Evolutionary conservation across 108 stramenopile genomes (phyloP).

Genomic region (Hondaea fermentalgiana): DNA sequence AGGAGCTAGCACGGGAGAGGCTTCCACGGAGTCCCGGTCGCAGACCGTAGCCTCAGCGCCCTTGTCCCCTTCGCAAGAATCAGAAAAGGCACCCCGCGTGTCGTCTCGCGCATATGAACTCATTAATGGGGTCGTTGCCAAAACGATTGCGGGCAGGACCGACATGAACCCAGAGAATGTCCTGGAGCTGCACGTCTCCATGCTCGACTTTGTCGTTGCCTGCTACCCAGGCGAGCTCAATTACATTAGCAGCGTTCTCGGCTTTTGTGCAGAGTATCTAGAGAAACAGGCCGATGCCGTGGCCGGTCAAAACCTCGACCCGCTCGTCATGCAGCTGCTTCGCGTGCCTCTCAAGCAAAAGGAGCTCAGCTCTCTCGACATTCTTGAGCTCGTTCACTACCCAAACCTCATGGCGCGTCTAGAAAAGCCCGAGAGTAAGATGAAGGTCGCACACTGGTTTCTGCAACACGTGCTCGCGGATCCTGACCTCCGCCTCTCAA

Average conservation of each 20-base stretch:
- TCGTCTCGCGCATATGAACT: not conserved
- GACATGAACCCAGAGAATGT: constrained; percentile 58
- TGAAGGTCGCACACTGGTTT: constrained; percentile 64
- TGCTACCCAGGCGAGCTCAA: constrained; percentile 82
- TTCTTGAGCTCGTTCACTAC: constrained; percentile 70
- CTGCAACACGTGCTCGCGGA: constrained; percentile 46
- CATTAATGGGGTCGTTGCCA: not conserved
- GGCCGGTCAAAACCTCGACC: constrained; percentile 67
- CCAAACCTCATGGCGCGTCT: constrained; percentile 68
- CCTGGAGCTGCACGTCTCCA: constrained; percentile 76
- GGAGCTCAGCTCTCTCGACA: constrained; percentile 17
- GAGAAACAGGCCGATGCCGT: constrained; percentile 14
- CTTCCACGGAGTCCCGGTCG: too few relatives aligned
- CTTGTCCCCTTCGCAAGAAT: not conserved
- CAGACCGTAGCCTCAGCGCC: not conserved
- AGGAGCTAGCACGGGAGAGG: not conserved
- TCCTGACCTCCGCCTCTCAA: constrained; percentile 15
- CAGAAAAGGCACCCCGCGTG: not conserved
- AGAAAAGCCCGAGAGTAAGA: constrained; percentile 71
- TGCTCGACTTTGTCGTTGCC: constrained; percentile 76
- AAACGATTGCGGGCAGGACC: constrained; percentile 19
- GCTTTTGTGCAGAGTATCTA: constrained; percentile 58
- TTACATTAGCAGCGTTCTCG: constrained; percentile 69
- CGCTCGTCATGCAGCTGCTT: constrained; percentile 63
- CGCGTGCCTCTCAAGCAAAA: constrained; percentile 6